Conservation (phyloP, 257 asterid genomes). For the Nicotiana attenuata region DNA sequence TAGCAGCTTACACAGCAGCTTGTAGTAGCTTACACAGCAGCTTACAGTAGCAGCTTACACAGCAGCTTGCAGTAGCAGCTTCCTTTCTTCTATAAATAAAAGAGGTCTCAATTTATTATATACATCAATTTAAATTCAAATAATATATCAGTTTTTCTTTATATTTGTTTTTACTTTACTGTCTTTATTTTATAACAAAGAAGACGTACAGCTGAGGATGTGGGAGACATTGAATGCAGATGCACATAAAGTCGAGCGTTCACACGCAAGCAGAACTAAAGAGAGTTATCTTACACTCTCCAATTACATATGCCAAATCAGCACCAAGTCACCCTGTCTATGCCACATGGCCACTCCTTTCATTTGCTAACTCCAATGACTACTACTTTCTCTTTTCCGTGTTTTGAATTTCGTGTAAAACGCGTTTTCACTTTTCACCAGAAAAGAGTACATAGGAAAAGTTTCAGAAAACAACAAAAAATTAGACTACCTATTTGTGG, state of each 20-base stretch:
- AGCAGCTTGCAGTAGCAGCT: too few species aligned
- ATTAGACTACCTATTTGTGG: not conserved
- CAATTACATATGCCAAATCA: not conserved
- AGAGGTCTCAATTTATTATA: too few species aligned
- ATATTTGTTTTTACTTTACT: too few species aligned
- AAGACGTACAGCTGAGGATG: too few species aligned
- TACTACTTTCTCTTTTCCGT: not conserved
- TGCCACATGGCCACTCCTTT: not conserved
- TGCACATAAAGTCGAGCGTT: not conserved
- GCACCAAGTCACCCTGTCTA: not conserved
- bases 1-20: too few species aligned
- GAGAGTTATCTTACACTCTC: too few species aligned
- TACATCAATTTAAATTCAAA: too few species aligned
- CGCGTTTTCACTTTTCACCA: not conserved
- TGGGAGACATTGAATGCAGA: not conserved
- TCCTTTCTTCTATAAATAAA: too few species aligned
- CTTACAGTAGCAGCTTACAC: too few species aligned
- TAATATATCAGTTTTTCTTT: too few species aligned
- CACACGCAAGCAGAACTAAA: not conserved
- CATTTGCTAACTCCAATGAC: not conserved
- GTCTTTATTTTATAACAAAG: too few species aligned
- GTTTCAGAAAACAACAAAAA: not conserved
- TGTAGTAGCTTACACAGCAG: too few species aligned
- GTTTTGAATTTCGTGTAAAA: not conserved
- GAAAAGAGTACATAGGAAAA: not conserved